Conservation (phyloP, 768 basidiomycete species). For the Tulasnella sp. region DNA sequence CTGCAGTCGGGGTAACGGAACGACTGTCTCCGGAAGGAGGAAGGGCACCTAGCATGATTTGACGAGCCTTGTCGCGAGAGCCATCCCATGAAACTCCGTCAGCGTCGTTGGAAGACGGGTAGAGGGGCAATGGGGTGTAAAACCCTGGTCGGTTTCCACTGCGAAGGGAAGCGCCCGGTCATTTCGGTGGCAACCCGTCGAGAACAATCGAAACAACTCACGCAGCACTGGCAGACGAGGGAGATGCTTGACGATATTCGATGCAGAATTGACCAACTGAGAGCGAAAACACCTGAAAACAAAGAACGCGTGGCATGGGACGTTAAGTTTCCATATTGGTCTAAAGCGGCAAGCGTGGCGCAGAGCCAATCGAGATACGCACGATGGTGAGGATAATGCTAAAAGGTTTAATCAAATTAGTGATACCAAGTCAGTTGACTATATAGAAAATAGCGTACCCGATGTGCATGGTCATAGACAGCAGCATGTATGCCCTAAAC, state of each 20-base stretch:
- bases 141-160: background rate
- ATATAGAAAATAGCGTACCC: conserved; percentile 23
- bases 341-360: background rate
- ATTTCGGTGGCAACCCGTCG: background rate
- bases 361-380: conserved; percentile 2
- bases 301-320: background rate
- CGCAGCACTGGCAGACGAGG: background rate
- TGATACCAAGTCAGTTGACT: background rate
- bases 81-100: conserved; percentile 6
- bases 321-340: background rate
- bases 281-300: conserved; percentile 18
- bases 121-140: background rate
- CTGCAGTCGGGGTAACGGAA: background rate
- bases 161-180: conserved; percentile 8
- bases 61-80: conserved; percentile 11
- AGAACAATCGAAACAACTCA: background rate
- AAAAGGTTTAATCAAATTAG: background rate
- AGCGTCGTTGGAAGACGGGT: background rate
- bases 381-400: conserved; percentile 22
- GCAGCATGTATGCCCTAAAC: conserved; percentile 31
- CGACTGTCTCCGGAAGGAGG: background rate
- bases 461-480: conserved; percentile 28
- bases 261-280: conserved; percentile 27
- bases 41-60: conserved; percentile 6
- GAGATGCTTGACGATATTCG: conserved; percentile 5